Conservation (phyloP, 2,329 filamentous ascomycete genomes). For the Furcasterigmium furcatum region DNA sequence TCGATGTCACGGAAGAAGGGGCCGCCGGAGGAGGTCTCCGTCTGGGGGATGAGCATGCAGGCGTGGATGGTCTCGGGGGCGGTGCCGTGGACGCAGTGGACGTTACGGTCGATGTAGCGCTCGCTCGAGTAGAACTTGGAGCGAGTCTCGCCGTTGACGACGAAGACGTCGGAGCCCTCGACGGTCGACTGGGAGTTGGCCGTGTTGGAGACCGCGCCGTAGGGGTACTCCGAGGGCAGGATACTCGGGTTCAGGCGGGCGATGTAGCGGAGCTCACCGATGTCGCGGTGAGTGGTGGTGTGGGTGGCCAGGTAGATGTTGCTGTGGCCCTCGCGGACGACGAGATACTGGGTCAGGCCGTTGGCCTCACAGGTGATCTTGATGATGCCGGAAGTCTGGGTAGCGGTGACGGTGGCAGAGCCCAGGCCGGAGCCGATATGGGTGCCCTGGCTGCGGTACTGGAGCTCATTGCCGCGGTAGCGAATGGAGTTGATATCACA, state of each 20-base stretch:
- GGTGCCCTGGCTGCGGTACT: constrained; percentile 45
- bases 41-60: constrained; percentile 56
- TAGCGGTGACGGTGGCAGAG: constrained; percentile 51
- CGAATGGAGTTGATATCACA: constrained; percentile 64
- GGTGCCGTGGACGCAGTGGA: constrained; percentile 57
- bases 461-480: constrained; percentile 56
- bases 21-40: constrained; percentile 61
- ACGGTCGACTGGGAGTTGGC: constrained; percentile 45
- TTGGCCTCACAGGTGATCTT: constrained; percentile 59
- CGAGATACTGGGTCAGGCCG: constrained; percentile 63
- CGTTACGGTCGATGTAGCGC: constrained; percentile 66
- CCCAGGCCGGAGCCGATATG: constrained; percentile 59
- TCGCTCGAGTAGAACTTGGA: constrained; percentile 69
- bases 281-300: constrained; percentile 51
- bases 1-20: constrained; percentile 67
- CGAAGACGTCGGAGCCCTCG: constrained; percentile 57
- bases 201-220: constrained; percentile 53
- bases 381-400: constrained; percentile 41
- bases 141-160: constrained; percentile 59
- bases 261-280: constrained; percentile 64
- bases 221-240: constrained; percentile 50
- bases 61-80: constrained; percentile 45
- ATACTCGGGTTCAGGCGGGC: constrained; percentile 51
- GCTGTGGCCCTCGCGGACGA: constrained; percentile 57
- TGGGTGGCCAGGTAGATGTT: constrained; percentile 61